These are phyloP conservation scores for Suillus hirtellus DNA, from an alignment of 768 basidiomycete genomes.

Conservation along the genomic window DNA sequence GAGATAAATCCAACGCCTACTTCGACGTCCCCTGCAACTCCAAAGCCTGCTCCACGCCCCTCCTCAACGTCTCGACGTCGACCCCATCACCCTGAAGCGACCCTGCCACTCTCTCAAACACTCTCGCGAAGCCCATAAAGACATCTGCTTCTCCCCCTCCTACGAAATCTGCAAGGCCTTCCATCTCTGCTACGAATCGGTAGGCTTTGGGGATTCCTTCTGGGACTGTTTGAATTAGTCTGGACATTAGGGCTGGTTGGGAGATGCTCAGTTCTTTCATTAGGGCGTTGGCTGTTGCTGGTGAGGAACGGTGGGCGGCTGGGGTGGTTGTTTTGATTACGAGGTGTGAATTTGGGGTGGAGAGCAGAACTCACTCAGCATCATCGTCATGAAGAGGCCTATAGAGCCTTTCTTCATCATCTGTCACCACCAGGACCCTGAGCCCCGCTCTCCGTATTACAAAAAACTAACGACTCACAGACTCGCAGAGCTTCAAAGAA, in stretches of 20 bases:
- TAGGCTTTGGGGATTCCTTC: slow-evolving; percentile 59
- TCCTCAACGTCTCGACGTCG: slow-evolving; percentile 40
- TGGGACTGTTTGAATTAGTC: slow-evolving; percentile 40
- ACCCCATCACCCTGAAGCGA: slow-evolving; percentile 33
- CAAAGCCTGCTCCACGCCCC: slow-evolving; percentile 44
- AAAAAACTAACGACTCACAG: slow-evolving; percentile 35
- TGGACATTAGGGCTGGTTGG: slow-evolving; percentile 45
- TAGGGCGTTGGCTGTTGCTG: slow-evolving; percentile 54
- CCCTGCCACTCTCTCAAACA: slow-evolving; percentile 42
- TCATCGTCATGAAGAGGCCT: slow-evolving; percentile 51
- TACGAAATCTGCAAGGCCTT: slow-evolving; percentile 56
- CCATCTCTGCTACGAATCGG: slow-evolving; percentile 59
- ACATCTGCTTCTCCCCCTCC: slow-evolving; percentile 42
- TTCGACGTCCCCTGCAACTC: slow-evolving; percentile 19
- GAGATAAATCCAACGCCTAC: not conserved
- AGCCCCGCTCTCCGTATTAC: not conserved
- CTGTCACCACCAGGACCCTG: slow-evolving; percentile 26
- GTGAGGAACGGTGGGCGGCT: slow-evolving; percentile 54
- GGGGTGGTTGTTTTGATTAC: not conserved
- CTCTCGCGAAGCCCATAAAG: slow-evolving; percentile 43
- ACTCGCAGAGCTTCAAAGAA: slow-evolving; percentile 60
- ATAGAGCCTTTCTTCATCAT: slow-evolving; percentile 55
- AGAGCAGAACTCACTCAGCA: slow-evolving; percentile 39
- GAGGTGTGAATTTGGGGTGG: not conserved
- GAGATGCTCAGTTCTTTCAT: slow-evolving; percentile 46